A percentile compares a stretch with the other conserved stretches of the same genome.
Conservation (phyloP, 2,329 filamentous ascomycete genomes). For the Drechslerella coelobrocha region DNA sequence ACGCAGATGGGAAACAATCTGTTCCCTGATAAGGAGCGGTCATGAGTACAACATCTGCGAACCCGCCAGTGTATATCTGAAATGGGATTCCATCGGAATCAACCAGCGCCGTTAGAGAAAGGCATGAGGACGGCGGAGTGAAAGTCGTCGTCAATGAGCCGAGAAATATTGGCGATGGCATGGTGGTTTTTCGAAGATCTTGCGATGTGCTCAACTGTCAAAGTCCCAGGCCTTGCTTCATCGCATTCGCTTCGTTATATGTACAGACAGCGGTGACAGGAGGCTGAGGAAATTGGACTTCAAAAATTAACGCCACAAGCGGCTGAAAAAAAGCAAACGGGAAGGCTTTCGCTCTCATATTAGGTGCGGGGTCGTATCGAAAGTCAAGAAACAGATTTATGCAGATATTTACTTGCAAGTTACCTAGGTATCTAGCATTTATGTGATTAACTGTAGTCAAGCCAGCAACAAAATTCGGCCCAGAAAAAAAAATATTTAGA, state of each 20-base stretch:
- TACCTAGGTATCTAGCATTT: not conserved
- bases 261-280: not conserved
- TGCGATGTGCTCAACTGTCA: not conserved
- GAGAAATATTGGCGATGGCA: conserved; percentile 8
- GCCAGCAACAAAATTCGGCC: not conserved
- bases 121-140: not conserved
- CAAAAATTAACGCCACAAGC: conserved; percentile 1
- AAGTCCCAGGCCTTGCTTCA: not conserved
- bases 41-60: not conserved
- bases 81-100: conserved; percentile 7
- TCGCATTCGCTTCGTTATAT: too few relatives aligned
- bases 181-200: not conserved
- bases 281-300: conserved; percentile 6
- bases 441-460: not conserved
- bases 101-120: conserved; percentile 12
- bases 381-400: not conserved
- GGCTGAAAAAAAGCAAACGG: not conserved
- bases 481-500: not conserved
- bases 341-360: not conserved
- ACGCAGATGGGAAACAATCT: conserved; percentile 9
- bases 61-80: conserved; percentile 5
- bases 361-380: not conserved
- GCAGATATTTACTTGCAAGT: not conserved
- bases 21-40: not conserved
- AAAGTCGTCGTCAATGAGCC: conserved; percentile 14